Evolutionary conservation across 2,329 filamentous ascomycete species (phyloP), one percentile per base, ranked within the genome.

Genomic region (Mycocentrospora acerina): DNA sequence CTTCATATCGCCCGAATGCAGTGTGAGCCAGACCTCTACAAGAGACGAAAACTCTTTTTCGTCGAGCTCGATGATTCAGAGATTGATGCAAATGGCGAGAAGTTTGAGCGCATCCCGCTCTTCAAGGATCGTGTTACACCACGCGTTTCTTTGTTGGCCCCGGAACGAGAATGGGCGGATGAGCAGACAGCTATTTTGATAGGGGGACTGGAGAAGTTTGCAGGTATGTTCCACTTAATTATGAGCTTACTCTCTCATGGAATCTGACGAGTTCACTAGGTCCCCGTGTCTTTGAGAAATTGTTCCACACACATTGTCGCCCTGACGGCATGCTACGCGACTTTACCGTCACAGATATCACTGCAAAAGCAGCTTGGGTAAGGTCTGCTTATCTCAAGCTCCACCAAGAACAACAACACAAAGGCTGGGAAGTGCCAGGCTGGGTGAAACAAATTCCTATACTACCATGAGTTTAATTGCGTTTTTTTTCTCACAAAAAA

Each of bases 1-100:
- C 47, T 66, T 0, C 61, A 67, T 31, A 38, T 60, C 4, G 30
- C 17, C 7, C 56, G 64, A 18, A 46, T 59, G 45, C 29, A 42
- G 11, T 59, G 46, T 17, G 63, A 66, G 35, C 48, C 53, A 2
- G 49, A 59, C 25, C 17, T 31, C 6, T 8, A 10, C 3, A 42
- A 42, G 25, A 43, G 48, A n/a, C 31, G 27, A 10, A 33, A 31
- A 16, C 32, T 59, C 4, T 29, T 36, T 5, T 49, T 53, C 7
- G 32, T 38, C 4, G 45, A 43, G 7, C 33, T 51, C n/a, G 39
- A 48, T 3, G 43, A 55, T 14, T 2, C 43, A 4, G 62, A 67
- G 13, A 42, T 49, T 16, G 71, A 74, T 32, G 60, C 65, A 0
- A 68, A 72, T 35, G 72, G 71, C 5, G 19, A 58, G 0, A 37